These are phyloP conservation scores for Boletus smithii DNA, from an alignment of 1,284 basidiomycete species.

Conservation along the genomic window DNA sequence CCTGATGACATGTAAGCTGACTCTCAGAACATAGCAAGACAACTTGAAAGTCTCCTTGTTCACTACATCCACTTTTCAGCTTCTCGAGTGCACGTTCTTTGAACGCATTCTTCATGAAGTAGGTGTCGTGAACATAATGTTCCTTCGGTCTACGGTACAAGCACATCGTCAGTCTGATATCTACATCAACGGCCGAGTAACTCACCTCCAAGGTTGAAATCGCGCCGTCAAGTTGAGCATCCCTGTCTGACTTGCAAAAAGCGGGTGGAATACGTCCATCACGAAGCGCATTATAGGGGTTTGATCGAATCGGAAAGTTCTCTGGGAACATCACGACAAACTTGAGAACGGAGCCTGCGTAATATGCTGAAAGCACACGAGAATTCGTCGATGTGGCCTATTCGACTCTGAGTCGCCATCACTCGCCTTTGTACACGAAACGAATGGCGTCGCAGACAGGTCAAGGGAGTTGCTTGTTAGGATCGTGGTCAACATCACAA, in stretches of 20 bases:
- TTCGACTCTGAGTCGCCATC: background rate
- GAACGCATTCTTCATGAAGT: constrained; percentile 79
- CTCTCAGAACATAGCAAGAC: background rate
- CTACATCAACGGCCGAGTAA: background rate
- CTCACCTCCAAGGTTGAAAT: constrained; percentile 73
- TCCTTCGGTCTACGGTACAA: constrained; percentile 60
- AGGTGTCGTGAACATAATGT: constrained; percentile 77
- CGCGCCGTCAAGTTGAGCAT: constrained; percentile 62
- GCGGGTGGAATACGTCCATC: constrained; percentile 85
- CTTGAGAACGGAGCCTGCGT: constrained; percentile 76
- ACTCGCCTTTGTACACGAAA: constrained; percentile 81
- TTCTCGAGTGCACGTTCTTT: constrained; percentile 72
- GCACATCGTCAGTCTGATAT: background rate
- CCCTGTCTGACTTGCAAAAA: constrained; percentile 65
- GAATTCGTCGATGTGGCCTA: background rate
- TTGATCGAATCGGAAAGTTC: constrained; percentile 69
- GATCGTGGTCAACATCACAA: too few relatives aligned
- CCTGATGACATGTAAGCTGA: constrained; percentile 17
- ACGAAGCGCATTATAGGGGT: constrained; percentile 75
- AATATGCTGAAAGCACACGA: constrained; percentile 57
- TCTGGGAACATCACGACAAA: constrained; percentile 73
- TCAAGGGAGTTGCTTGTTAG: too few relatives aligned
- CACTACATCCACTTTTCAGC: constrained; percentile 66
- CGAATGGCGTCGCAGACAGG: constrained; percentile 84
- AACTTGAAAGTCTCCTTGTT: constrained; percentile 85